Evolutionary conservation across 2,329 filamentous ascomycete species (phyloP), one percentile per base, ranked within the genome.

Genomic region (Ophidiomyces ophidiicola): DNA sequence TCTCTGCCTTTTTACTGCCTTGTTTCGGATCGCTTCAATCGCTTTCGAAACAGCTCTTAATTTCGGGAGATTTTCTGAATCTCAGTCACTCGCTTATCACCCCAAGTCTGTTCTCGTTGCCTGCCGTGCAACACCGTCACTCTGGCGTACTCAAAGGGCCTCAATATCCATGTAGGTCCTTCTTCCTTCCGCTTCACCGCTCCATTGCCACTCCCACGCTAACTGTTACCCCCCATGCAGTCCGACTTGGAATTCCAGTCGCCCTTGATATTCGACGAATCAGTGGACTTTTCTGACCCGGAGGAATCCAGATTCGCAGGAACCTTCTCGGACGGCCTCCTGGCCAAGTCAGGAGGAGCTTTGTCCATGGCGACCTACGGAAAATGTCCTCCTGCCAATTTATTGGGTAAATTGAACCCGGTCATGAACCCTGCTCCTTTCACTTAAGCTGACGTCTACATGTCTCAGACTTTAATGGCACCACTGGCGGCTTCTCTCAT

Each of bases 311-410:
- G 58, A 47, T 64, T 64, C 51, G 57, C 55, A 44, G 58, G 57
- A 50, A 58, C 58, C 39, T 61, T 62, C 54, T 64, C 67, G 55
- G 63, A 64, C 58, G 68, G 67, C 66, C 64, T 68, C 47, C 59
- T 65, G 62, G 67, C 66, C 62, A 70, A 68, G 59, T 64, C 66
- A 61, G 69, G 75, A 69, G 63, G 75, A 66, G 64, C 77, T 54
- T 66, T 82, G 64, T 77, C 80, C 63, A 87, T 87, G 81, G 80
- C 82, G 61, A 79, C 79, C 64, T 87, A 85, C 70, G 70, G 72
- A 56, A 93, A 92, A 65, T 64, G 76, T 43, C 76, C 81, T 60
- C 70, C 78, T 63, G 71, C 80, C 61, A 80, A 80, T 60, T 74
- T 87, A 67, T 81, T 88, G 64, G 82, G 86, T 92, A 69, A 67